A percentile compares a stretch with the other conserved stretches of the same genome.
Evolutionary conservation across 805 yeast species (phyloP).

Genomic region (Candida anglica): DNA sequence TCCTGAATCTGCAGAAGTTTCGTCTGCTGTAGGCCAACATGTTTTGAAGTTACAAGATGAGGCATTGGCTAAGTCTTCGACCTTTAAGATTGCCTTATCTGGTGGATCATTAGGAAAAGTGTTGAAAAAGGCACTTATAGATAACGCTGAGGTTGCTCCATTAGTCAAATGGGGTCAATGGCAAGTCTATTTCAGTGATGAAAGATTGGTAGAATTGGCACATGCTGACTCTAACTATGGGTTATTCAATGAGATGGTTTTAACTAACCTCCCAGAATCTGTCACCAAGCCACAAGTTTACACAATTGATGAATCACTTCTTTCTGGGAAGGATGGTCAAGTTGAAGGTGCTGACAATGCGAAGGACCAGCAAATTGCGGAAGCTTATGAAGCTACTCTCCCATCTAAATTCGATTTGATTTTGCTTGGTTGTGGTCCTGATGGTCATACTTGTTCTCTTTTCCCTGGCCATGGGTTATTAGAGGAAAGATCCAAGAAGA

Average conservation of each 20-base stretch:
- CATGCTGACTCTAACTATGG: conserved; percentile 87
- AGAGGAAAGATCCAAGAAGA: conserved; percentile 45
- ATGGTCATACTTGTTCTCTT: conserved; percentile 91
- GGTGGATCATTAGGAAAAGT: conserved; percentile 90
- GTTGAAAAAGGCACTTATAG: conserved; percentile 61
- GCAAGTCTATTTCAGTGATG: conserved; percentile 87
- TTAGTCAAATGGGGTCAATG: conserved; percentile 65
- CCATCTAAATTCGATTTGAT: conserved; percentile 63
- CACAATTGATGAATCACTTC: conserved; percentile 61
- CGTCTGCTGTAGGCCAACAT: conserved; percentile 61
- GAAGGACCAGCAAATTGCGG: conserved; percentile 50
- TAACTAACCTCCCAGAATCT: conserved; percentile 41
- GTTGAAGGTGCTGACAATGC: conserved; percentile 42
- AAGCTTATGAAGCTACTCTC: conserved; percentile 55
- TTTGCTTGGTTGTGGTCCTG: conserved; percentile 90
- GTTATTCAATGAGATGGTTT: conserved; percentile 61
- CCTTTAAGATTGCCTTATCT: conserved; percentile 75
- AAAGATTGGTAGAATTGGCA: conserved; percentile 79
- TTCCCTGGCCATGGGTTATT: conserved; percentile 81
- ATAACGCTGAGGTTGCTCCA: conserved; percentile 41
- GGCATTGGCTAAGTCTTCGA: conserved; percentile 42
- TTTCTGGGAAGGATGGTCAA: conserved; percentile 47
- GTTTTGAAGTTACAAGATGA: conserved; percentile 59
- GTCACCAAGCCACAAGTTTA: conserved; percentile 49
- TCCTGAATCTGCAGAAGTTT: conserved; percentile 54